A percentile compares a stretch with the other conserved stretches of the same genome.
Conservation (phyloP, 2,329 filamentous ascomycete species). For the Aspergillus transmontanensis region DNA sequence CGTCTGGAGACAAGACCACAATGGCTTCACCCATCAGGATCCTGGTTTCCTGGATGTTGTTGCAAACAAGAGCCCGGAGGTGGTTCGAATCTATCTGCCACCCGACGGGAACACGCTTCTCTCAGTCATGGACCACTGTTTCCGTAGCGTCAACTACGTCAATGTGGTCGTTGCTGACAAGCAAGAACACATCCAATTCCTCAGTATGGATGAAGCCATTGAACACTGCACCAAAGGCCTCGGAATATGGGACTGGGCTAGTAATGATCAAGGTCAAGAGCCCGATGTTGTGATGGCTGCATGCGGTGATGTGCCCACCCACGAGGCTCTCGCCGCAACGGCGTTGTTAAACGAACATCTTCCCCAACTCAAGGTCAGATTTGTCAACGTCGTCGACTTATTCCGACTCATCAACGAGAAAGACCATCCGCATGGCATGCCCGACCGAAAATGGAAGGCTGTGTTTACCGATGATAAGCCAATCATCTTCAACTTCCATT, state of each 20-base stretch:
- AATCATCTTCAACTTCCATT: constrained; percentile 83
- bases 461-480: constrained; percentile 74
- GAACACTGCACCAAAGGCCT: constrained; percentile 77
- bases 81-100: constrained; percentile 78
- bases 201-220: constrained; percentile 72
- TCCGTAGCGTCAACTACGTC: constrained; percentile 74
- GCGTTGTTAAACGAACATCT: constrained; percentile 72
- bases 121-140: constrained; percentile 74
- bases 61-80: constrained; percentile 77
- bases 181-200: constrained; percentile 75
- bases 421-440: constrained; percentile 74
- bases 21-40: constrained; percentile 81
- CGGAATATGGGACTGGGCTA: constrained; percentile 77
- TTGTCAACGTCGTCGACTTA: constrained; percentile 78
- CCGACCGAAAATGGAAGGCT: constrained; percentile 65
- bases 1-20: constrained; percentile 82
- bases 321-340: constrained; percentile 73
- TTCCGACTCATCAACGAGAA: constrained; percentile 74
- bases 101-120: constrained; percentile 79
- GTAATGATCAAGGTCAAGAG: constrained; percentile 67
- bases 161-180: constrained; percentile 81
- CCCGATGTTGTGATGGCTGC: constrained; percentile 77
- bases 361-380: constrained; percentile 73
- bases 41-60: constrained; percentile 79
- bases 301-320: constrained; percentile 73